A percentile compares a stretch with the other conserved stretches of the same genome.
Conservation (phyloP, 176 grass and related monocot genomes). For the Oryza punctata region DNA sequence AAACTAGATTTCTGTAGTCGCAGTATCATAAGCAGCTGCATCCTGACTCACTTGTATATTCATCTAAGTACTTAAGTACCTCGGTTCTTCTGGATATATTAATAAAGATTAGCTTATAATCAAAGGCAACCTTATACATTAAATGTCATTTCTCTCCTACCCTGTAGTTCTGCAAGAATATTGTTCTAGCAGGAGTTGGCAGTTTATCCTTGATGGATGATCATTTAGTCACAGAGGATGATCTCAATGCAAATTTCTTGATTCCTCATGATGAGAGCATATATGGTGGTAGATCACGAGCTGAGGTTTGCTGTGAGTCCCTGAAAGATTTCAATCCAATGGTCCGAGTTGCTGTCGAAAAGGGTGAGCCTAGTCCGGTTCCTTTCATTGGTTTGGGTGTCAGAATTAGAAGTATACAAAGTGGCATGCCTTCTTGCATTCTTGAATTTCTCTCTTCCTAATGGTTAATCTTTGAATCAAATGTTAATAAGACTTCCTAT, state of each 20-base stretch:
- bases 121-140: constrained; percentile 18
- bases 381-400: constrained; percentile 27
- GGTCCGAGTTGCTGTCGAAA: constrained; percentile 68
- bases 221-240: constrained; percentile 60
- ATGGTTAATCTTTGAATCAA: neutral
- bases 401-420: neutral
- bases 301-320: constrained; percentile 70
- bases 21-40: neutral
- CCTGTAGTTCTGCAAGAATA: constrained; percentile 97
- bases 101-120: neutral
- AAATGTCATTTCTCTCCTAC: constrained; percentile 12
- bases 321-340: constrained; percentile 96
- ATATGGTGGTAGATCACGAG: constrained; percentile 67
- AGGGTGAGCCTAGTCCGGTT: constrained; percentile 51
- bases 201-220: constrained; percentile 94
- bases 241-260: constrained; percentile 75
- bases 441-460: neutral
- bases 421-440: neutral
- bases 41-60: neutral
- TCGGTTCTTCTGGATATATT: neutral
- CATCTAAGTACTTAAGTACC: neutral
- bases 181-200: constrained; percentile 96
- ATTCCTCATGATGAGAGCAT: constrained; percentile 71
- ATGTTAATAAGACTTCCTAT: neutral
- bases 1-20: neutral